phyloP scores from a whole-genome alignment of 257 asterid species.

The Verbena officinalis region DNA sequence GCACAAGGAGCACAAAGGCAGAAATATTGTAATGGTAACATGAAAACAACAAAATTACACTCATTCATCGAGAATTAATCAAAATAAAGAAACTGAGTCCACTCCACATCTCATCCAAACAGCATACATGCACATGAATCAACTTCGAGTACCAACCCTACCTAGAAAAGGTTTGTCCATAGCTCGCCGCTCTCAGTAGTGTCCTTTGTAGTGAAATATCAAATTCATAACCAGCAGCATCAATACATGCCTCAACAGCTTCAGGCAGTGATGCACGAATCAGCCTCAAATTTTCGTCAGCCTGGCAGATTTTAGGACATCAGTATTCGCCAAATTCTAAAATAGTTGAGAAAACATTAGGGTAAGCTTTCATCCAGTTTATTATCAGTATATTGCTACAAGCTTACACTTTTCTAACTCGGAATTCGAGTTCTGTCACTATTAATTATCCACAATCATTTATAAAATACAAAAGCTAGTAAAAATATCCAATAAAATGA shows the following conservation, averaged over 20 bases:
- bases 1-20: conserved; percentile 2
- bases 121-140: conserved; percentile 4
- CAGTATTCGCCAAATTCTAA: conserved; percentile 18
- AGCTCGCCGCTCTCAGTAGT: conserved; percentile 92
- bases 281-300: conserved; percentile 95
- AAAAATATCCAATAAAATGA: conserved; percentile 10
- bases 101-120: conserved; percentile 6
- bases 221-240: conserved; percentile 95
- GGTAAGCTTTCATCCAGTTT: conserved; percentile 15
- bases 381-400: background rate
- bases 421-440: background rate
- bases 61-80: no score
- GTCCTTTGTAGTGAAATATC: conserved; percentile 76
- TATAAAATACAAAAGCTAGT: conserved; percentile 7
- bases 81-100: background rate
- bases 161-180: conserved; percentile 99
- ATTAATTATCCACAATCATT: background rate
- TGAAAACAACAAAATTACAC: conserved; percentile 1
- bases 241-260: conserved; percentile 94
- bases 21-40: background rate
- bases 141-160: conserved; percentile 44
- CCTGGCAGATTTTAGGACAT: conserved; percentile 51
- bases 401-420: conserved; percentile 21
- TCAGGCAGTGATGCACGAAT: conserved; percentile 84
- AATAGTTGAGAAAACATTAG: conserved; percentile 14